Evolutionary conservation across 192 early-diverging fungal species (phyloP), one percentile per base, ranked within the genome.

Genomic region (Podila epicladia): DNA sequence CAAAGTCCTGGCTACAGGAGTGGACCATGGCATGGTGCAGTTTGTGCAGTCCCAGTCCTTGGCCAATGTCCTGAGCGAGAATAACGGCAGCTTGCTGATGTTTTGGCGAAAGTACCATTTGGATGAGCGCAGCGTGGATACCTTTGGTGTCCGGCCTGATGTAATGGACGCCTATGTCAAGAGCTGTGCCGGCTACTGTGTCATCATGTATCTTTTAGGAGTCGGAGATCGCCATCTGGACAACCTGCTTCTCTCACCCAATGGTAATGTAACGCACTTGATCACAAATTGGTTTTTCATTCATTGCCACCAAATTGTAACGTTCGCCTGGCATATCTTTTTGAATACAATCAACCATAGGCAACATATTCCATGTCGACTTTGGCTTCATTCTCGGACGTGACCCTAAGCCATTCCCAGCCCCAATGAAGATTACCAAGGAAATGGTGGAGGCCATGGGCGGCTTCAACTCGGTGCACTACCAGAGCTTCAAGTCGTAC

Each of bases 401-500:
- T 58, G 98, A 99, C 68, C 98, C 98, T 2, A 99, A 99, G 76
- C 98, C 98, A 6, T 99, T 99, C 87, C 98, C 98, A 45, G 97
- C 98, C 15, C 98, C 98, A 1, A 99, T 99, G 97, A 99, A 99
- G 83, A 90, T 99, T 38, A 97, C 94, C 75, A 97, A 97, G 73
- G 98, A 99, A 87, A 99, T 99, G 98, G 96, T 99, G 8, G 98
- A 99, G 74, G 97, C 95, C 0, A 98, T 99, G 97, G 98, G 98
- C 41, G 97, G 97, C 31, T 91, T 95, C 33, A 87, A 91, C 48
- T 96, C 96, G 24, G 91, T 87, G 20, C 89, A 92, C 66, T 99
- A 96, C 85, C 94, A 95, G 78, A 90, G 91, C 49, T 99, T 99
- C 87, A 92, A 91, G 82, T 91, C 91, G 26, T 96, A 96, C 82